Evolutionary conservation across 2,329 filamentous ascomycete genomes (phyloP).

Genomic region (Colletotrichum caudatum): DNA sequence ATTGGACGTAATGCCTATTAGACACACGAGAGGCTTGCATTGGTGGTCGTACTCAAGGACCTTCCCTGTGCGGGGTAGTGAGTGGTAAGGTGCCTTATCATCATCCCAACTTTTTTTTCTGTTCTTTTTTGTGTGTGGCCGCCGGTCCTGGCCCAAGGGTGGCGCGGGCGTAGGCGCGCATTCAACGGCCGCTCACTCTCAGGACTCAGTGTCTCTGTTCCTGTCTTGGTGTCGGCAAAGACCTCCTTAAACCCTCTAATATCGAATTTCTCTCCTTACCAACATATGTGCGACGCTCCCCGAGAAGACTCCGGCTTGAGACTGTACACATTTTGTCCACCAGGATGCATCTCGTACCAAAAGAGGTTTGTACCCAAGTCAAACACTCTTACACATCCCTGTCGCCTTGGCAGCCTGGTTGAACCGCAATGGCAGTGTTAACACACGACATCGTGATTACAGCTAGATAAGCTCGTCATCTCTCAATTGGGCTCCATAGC

Average conservation of each 20-base stretch:
- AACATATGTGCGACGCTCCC: slow-evolving; percentile 5
- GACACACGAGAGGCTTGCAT: slow-evolving; percentile 31
- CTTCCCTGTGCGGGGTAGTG: slow-evolving; percentile 39
- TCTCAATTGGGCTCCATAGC: slow-evolving; percentile 89
- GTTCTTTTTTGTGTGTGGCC: slow-evolving; percentile 17
- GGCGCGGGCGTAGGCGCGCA: neutral
- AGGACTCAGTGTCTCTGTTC: slow-evolving; percentile 3
- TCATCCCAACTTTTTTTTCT: slow-evolving; percentile 36
- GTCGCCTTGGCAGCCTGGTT: slow-evolving; percentile 27
- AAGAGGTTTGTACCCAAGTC: slow-evolving; percentile 55
- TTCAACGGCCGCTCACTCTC: slow-evolving; percentile 30
- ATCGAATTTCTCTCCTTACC: slow-evolving; percentile 3
- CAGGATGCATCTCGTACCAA: slow-evolving; percentile 62
- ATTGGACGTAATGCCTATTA: slow-evolving; percentile 41
- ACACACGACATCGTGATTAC: slow-evolving; percentile 33
- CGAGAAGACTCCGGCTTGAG: neutral
- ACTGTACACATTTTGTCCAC: slow-evolving; percentile 11
- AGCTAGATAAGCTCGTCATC: slow-evolving; percentile 97
- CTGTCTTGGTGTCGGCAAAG: slow-evolving; percentile 4
- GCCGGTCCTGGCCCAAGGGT: slow-evolving; percentile 39
- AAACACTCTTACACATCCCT: slow-evolving; percentile 39
- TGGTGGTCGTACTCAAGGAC: slow-evolving; percentile 21
- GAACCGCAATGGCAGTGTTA: slow-evolving; percentile 37
- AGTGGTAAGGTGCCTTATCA: slow-evolving; percentile 32
- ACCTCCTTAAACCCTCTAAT: slow-evolving; percentile 3